These are phyloP conservation scores for Annulohypoxylon stygium DNA, from an alignment of 495 filamentous ascomycete species.

Conservation along the genomic window DNA sequence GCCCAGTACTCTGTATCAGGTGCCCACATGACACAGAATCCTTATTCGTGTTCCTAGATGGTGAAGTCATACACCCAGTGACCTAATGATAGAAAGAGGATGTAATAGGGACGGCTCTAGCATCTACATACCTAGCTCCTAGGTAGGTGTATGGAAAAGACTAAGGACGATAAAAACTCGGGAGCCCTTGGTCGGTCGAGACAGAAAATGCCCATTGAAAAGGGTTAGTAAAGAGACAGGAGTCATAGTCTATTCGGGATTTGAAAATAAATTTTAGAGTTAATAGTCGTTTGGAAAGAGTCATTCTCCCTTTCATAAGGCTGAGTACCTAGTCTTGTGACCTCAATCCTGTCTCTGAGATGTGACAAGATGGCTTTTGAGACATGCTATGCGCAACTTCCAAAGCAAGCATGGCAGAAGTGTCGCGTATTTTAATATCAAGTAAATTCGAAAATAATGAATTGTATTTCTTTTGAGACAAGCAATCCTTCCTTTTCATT, in stretches of 20 bases:
- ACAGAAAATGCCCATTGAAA: background rate
- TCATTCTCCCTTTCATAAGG: background rate
- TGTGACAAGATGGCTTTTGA: background rate
- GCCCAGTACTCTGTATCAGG: background rate
- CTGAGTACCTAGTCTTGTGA: background rate
- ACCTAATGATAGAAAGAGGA: background rate
- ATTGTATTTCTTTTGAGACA: background rate
- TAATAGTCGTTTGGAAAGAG: background rate
- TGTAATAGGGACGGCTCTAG: background rate
- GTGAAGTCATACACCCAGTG: background rate
- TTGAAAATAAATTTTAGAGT: background rate
- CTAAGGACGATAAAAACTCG: background rate
- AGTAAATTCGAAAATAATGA: background rate
- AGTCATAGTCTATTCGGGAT: background rate
- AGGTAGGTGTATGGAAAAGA: background rate
- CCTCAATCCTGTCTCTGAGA: background rate
- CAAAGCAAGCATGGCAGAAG: background rate
- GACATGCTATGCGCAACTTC: background rate
- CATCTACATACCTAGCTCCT: background rate
- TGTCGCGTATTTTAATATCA: background rate
- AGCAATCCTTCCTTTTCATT: background rate
- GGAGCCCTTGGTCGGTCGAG: background rate
- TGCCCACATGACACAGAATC: slow-evolving; percentile 5
- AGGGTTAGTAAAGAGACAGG: background rate
- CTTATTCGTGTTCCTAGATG: slow-evolving; percentile 6